phyloP scores from a whole-genome alignment of 1,284 basidiomycete genomes.

The Papiliotrema laurentii region DNA sequence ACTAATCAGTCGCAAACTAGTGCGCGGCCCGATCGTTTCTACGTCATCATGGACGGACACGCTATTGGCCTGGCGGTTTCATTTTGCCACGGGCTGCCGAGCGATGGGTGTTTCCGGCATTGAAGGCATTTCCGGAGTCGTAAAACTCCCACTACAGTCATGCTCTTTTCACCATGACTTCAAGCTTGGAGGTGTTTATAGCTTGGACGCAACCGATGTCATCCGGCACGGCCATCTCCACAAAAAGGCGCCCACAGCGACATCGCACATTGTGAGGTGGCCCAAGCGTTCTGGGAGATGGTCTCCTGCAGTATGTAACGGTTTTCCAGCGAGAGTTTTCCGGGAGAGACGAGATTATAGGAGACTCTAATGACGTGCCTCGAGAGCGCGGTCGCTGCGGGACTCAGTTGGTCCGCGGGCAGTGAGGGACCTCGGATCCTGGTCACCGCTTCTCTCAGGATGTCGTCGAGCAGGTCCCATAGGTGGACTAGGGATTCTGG shows the following conservation, averaged over 20 bases:
- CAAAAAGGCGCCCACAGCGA: not conserved
- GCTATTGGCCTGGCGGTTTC: too few relatives aligned
- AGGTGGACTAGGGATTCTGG: too few relatives aligned
- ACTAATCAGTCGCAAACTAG: not conserved
- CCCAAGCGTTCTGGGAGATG: not conserved
- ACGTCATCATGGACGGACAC: too few relatives aligned
- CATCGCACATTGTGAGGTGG: not conserved
- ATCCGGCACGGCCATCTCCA: not conserved
- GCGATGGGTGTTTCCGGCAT: not conserved
- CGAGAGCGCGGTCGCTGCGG: too few relatives aligned
- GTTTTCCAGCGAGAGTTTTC: too few relatives aligned
- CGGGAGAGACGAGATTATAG: too few relatives aligned
- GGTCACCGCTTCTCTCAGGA: too few relatives aligned
- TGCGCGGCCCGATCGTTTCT: not conserved
- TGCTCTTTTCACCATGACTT: not conserved
- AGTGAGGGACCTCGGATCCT: too few relatives aligned
- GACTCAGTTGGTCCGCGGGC: too few relatives aligned
- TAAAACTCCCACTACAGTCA: not conserved
- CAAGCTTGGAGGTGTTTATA: not conserved
- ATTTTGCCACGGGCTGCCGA: not conserved
- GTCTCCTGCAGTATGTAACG: not conserved
- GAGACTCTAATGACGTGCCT: too few relatives aligned
- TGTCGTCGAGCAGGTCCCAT: too few relatives aligned
- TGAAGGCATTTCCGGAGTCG: not conserved
- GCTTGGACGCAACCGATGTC: not conserved